A percentile compares a stretch with the other conserved stretches of the same genome.
Evolutionary conservation across 768 basidiomycete species (phyloP).

Genomic region (Tubosaeta sp.): DNA sequence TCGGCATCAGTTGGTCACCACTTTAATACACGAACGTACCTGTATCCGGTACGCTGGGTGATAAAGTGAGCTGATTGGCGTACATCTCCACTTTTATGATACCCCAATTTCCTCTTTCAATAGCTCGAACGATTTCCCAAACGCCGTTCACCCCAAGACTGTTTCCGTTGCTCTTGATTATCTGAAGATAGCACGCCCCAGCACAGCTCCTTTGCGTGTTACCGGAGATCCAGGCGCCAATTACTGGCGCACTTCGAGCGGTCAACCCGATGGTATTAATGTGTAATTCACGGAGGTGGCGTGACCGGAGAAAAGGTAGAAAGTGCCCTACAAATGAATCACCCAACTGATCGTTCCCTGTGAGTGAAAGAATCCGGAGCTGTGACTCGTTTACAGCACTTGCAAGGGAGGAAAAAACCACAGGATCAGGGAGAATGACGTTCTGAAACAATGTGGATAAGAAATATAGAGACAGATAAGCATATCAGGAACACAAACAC

Average conservation of each 20-base stretch:
- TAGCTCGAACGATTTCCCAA: slow-evolving; percentile 42
- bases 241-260: slow-evolving; percentile 36
- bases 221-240: slow-evolving; percentile 50
- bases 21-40: slow-evolving; percentile 6
- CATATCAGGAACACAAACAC: slow-evolving; percentile 37
- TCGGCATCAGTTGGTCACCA: slow-evolving; percentile 18
- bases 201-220: slow-evolving; percentile 4
- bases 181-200: slow-evolving; percentile 39
- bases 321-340: slow-evolving; percentile 49
- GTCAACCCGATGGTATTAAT: slow-evolving; percentile 48
- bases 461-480: neutral
- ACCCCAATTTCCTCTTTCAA: slow-evolving; percentile 47
- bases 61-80: slow-evolving; percentile 35
- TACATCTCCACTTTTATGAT: slow-evolving; percentile 49
- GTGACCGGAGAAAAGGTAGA: slow-evolving; percentile 45
- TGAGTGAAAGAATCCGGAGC: slow-evolving; percentile 47
- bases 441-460: slow-evolving; percentile 35
- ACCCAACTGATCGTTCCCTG: slow-evolving; percentile 44
- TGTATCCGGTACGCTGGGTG: neutral
- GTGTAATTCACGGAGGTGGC: slow-evolving; percentile 48
- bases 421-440: slow-evolving; percentile 34
- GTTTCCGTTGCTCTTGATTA: slow-evolving; percentile 57
- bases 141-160: slow-evolving; percentile 45
- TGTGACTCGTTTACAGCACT: slow-evolving; percentile 50
- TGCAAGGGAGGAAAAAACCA: slow-evolving; percentile 38